Percentiles rank a stretch among this genome's conserved stretches.
Evolutionary conservation across 805 yeast species (phyloP).

Genomic region (Metschnikowia cubensis): DNA sequence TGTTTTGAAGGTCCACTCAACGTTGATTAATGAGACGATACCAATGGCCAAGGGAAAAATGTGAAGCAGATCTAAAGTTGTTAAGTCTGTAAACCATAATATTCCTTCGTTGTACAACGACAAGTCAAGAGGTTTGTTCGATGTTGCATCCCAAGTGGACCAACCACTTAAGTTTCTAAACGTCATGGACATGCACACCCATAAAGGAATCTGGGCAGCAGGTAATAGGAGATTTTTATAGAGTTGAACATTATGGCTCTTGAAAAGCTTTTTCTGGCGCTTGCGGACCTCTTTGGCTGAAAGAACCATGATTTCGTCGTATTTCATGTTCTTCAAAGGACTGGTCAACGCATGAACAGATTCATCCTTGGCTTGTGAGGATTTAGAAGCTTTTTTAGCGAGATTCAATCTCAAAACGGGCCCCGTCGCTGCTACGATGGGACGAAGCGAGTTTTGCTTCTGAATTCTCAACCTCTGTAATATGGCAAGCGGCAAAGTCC

Average conservation of each 20-base stretch:
- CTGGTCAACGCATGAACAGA: conserved; percentile 22
- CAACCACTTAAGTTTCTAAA: conserved; percentile 75
- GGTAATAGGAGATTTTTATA: conserved; percentile 82
- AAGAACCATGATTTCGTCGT: conserved; percentile 72
- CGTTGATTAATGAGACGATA: conserved; percentile 63
- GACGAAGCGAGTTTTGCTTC: conserved; percentile 67
- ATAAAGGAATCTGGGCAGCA: conserved; percentile 77
- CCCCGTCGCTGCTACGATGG: conserved; percentile 66
- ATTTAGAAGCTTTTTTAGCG: conserved; percentile 44
- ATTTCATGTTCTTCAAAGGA: conserved; percentile 48
- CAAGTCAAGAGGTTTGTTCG: conserved; percentile 47
- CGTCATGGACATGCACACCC: conserved; percentile 76
- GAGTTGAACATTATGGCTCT: conserved; percentile 60
- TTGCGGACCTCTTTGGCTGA: conserved; percentile 75
- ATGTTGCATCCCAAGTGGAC: conserved; percentile 42
- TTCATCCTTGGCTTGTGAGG: conserved; percentile 22
- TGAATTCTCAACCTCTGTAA: conserved; percentile 64
- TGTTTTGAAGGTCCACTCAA: conserved; percentile 78
- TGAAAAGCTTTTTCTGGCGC: conserved; percentile 69
- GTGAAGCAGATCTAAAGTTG: conserved; percentile 57
- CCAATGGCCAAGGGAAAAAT: conserved; percentile 73
- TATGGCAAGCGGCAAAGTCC: conserved; percentile 79
- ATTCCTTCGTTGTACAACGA: conserved; percentile 51
- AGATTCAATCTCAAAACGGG: conserved; percentile 65
- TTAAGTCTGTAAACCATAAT: conserved; percentile 58